A percentile compares a stretch with the other conserved stretches of the same genome.
Conservation (phyloP, 1,284 basidiomycete genomes). For the Cerioporus squamosus region DNA sequence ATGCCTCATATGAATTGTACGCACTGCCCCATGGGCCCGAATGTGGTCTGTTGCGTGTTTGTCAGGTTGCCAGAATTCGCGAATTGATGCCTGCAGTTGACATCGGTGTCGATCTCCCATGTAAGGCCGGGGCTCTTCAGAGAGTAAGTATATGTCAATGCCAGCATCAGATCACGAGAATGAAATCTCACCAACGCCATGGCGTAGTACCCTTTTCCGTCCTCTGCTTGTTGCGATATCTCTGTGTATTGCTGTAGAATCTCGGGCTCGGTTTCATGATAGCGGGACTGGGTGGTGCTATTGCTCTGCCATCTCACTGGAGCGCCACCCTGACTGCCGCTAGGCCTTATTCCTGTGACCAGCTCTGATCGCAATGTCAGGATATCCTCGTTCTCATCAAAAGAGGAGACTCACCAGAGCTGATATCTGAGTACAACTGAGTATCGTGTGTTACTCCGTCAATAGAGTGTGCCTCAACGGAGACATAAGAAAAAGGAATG, state of each 20-base stretch:
- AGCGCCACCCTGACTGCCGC: neutral
- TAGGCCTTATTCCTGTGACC: neutral
- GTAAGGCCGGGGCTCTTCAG: slow-evolving; percentile 15
- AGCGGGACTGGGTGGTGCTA: slow-evolving; percentile 5
- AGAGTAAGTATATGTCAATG: no score
- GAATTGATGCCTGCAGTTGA: slow-evolving; percentile 16
- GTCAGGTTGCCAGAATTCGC: slow-evolving; percentile 10
- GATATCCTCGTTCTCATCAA: neutral
- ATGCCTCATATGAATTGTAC: neutral
- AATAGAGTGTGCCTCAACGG: slow-evolving; percentile 31
- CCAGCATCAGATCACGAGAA: neutral
- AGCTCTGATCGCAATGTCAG: neutral
- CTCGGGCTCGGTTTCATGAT: slow-evolving; percentile 18
- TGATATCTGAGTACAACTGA: slow-evolving; percentile 40
- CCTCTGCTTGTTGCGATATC: slow-evolving; percentile 21
- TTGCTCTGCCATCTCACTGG: slow-evolving; percentile 16
- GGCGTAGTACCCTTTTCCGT: slow-evolving; percentile 21
- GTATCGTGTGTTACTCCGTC: slow-evolving; percentile 37
- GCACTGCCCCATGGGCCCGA: slow-evolving; percentile 8
- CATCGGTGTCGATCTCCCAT: slow-evolving; percentile 19
- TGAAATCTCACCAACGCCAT: slow-evolving; percentile 1
- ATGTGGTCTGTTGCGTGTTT: slow-evolving; percentile 6
- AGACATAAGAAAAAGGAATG: slow-evolving; percentile 37
- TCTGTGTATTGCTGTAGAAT: slow-evolving; percentile 14
- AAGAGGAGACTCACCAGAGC: slow-evolving; percentile 22